These are phyloP conservation scores for Bipolaris gigantea DNA, from an alignment of 2,329 filamentous ascomycete genomes.

Conservation along the genomic window DNA sequence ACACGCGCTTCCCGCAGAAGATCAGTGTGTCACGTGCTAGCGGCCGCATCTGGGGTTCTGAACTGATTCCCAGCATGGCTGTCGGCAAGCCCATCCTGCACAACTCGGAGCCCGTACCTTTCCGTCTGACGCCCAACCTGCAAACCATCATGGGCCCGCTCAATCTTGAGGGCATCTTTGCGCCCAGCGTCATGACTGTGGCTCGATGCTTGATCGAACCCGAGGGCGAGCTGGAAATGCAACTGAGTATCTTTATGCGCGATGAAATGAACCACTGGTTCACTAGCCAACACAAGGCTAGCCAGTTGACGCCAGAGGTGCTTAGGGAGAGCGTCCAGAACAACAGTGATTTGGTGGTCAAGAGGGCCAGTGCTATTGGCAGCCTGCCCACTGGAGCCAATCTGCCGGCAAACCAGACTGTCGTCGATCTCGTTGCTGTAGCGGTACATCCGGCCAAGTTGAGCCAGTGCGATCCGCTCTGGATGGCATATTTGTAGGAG, in stretches of 20 bases:
- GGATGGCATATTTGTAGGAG: constrained; percentile 88
- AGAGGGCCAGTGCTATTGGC: constrained; percentile 82
- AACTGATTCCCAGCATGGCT: constrained; percentile 89
- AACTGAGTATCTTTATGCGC: constrained; percentile 89
- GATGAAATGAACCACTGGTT: constrained; percentile 99
- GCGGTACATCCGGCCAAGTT: constrained; percentile 91
- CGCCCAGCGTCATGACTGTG: constrained; percentile 94
- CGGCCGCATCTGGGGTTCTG: constrained; percentile 91
- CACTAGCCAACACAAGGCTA: constrained; percentile 71
- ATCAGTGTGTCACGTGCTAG: constrained; percentile 85
- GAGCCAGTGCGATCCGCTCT: constrained; percentile 85
- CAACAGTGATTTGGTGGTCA: constrained; percentile 90
- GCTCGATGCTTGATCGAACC: constrained; percentile 91
- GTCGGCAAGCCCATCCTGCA: constrained; percentile 84
- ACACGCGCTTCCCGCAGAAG: constrained; percentile 93
- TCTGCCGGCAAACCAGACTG: constrained; percentile 92
- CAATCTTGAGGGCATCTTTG: constrained; percentile 93
- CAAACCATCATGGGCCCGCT: constrained; percentile 96
- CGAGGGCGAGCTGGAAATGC: constrained; percentile 80
- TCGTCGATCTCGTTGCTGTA: constrained; percentile 90
- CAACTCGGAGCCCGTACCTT: constrained; percentile 93
- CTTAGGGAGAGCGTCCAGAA: constrained; percentile 77
- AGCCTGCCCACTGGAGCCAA: constrained; percentile 72
- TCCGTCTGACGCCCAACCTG: constrained; percentile 94
- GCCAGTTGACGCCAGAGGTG: constrained; percentile 60